phyloP scores from a whole-genome alignment of 129 eudicot genomes.

The Tanacetum coccineum region DNA sequence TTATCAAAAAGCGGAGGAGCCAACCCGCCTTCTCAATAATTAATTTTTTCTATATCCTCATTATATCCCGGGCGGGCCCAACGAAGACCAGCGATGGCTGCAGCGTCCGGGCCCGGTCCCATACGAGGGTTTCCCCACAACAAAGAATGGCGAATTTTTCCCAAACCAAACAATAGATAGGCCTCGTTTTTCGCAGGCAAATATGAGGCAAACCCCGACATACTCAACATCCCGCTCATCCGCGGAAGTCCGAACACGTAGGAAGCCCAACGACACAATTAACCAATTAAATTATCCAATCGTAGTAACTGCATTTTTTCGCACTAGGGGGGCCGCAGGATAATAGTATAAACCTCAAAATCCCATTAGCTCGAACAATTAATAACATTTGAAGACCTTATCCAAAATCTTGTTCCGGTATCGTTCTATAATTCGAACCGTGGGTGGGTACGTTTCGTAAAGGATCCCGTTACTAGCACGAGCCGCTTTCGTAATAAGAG shows the following conservation, averaged over 20 bases:
- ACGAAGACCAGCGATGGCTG: slow-evolving; percentile 56
- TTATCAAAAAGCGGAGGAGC: slow-evolving; percentile 54
- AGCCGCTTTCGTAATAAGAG: slow-evolving; percentile 61
- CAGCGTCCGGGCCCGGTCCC: slow-evolving; percentile 65
- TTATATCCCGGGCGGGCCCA: slow-evolving; percentile 67
- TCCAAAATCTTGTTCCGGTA: slow-evolving; percentile 61
- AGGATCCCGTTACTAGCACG: slow-evolving; percentile 60
- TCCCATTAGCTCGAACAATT: slow-evolving; percentile 54
- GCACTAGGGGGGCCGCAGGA: slow-evolving; percentile 35
- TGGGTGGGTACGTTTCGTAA: slow-evolving; percentile 71
- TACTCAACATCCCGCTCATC: slow-evolving; percentile 49
- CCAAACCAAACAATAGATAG: slow-evolving; percentile 59
- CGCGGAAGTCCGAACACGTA: slow-evolving; percentile 53
- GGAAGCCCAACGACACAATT: slow-evolving; percentile 71
- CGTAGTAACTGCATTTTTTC: slow-evolving; percentile 33
- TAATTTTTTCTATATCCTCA: slow-evolving; percentile 46
- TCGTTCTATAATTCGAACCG: slow-evolving; percentile 72
- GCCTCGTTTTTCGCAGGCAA: slow-evolving; percentile 67
- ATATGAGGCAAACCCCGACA: slow-evolving; percentile 64
- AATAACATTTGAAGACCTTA: slow-evolving; percentile 38
- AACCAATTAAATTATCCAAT: slow-evolving; percentile 58
- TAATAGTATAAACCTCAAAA: slow-evolving; percentile 54
- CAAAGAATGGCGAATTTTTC: slow-evolving; percentile 57
- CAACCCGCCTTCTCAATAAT: slow-evolving; percentile 71
- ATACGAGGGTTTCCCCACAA: slow-evolving; percentile 39